Base-by-base conservation (phyloP, 257 asterid species). In the Solanum peruvianum region DNA sequence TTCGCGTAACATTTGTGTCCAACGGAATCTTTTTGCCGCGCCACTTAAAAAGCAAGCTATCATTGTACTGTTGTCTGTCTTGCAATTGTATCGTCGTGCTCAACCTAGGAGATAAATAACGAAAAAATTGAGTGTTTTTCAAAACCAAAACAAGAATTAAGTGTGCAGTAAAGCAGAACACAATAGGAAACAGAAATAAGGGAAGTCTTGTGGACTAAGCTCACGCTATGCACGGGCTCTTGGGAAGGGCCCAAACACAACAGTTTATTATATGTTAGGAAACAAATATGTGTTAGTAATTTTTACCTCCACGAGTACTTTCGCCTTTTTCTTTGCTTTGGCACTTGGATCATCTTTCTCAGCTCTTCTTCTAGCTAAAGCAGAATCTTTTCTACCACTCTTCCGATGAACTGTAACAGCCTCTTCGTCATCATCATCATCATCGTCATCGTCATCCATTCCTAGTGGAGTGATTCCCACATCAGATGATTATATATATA, bases 281-380 rank as follows among this genome's bases (percentile, higher is more conserved):
- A 86, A 37, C 13, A 21, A 5, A 37, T 21, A 18, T 62, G 45
- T 83, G 70, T 49, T 33, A 14, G 4, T 25, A 5, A 5, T 14
- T 44, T 82, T 83, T 91, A 95, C 98, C 99, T 96, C 99, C 77
- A 95, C 95, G 18, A 91, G 93, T 42, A 93, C 98, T 92, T 86
- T 92, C 11, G 86, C 87, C 89, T 95, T 96, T 93, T 94, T 96
- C 93, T 87, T 92, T 37, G 90, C 87, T 90, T 93, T 94, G 91
- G 90, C 85, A 11, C 86, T 81, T 25, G 89, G 89, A 84, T 91
- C 94, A 47, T 93, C 93, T 85, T 91, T 93, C 60, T 64, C 94
- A 81, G 76, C 90, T 90, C 90, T 95, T 89, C 91, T 93, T 20
- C 39, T 64, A 75, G 88, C 87, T 62, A 78, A 45, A 45, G 88